phyloP scores from a whole-genome alignment of 148 eudicot genomes.

The Polygonum maritimum region DNA sequence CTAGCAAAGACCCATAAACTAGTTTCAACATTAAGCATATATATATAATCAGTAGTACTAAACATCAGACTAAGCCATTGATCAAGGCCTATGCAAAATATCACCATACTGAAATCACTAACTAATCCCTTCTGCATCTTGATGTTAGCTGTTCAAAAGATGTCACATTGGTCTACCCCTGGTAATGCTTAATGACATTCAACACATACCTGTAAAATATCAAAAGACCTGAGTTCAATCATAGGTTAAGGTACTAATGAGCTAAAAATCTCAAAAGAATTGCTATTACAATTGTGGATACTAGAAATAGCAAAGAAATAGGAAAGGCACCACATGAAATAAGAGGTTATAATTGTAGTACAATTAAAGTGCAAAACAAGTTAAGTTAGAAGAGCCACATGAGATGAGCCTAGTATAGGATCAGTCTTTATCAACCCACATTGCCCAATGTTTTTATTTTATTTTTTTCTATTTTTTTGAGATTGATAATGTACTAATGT shows the following conservation, averaged over 20 bases:
- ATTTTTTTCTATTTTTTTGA: not conserved
- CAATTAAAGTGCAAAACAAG: conserved; percentile 1
- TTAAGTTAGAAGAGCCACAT: not conserved
- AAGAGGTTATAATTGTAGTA: not conserved
- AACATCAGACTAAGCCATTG: not conserved
- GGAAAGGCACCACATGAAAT: not conserved
- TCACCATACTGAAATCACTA: not conserved
- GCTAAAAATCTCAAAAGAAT: not conserved
- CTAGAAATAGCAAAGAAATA: not conserved
- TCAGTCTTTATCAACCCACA: not conserved
- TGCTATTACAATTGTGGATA: not conserved
- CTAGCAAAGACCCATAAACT: not conserved
- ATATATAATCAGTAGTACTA: not conserved
- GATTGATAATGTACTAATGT: not conserved
- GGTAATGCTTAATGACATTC: not conserved
- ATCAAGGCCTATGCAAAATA: not conserved
- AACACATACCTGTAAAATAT: not conserved
- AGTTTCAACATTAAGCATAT: not conserved
- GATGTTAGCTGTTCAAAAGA: not conserved
- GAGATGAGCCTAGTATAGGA: not conserved
- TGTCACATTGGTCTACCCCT: not conserved
- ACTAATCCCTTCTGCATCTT: not conserved
- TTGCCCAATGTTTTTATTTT: not conserved
- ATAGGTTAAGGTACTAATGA: not conserved
- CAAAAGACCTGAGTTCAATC: not conserved